These are phyloP conservation scores for Suhomyces wounanorum DNA, from an alignment of 1,139 yeast species.

Conservation along the genomic window DNA sequence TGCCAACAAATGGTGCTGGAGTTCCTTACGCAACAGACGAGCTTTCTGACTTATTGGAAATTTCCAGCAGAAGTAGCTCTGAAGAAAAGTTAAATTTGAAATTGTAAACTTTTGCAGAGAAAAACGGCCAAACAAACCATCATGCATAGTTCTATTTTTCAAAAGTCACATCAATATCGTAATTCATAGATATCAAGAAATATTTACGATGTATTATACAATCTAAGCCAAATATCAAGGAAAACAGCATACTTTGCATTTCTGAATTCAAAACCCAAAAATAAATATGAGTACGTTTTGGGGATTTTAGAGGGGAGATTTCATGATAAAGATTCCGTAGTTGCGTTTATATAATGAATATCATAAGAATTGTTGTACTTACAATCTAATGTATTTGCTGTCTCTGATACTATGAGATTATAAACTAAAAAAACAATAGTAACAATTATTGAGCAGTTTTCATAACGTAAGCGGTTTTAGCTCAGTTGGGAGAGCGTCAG, in stretches of 20 bases:
- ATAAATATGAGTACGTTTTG: too few relatives aligned
- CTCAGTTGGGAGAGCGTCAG: slow-evolving; percentile 37
- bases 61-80: slow-evolving; percentile 33
- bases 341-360: too few relatives aligned
- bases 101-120: slow-evolving; percentile 12
- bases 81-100: slow-evolving; percentile 44
- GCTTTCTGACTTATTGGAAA: slow-evolving; percentile 20
- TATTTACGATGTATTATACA: not conserved
- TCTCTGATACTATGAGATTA: too few relatives aligned
- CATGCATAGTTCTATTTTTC: not conserved
- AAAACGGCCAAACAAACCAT: not conserved
- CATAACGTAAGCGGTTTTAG: slow-evolving; percentile 12
- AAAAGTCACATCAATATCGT: not conserved
- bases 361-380: too few relatives aligned
- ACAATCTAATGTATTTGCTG: too few relatives aligned
- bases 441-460: not conserved
- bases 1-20: slow-evolving; percentile 5
- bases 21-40: slow-evolving; percentile 3
- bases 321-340: too few relatives aligned
- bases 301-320: too few relatives aligned
- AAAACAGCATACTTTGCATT: too few relatives aligned
- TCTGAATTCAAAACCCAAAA: too few relatives aligned
- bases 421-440: not conserved
- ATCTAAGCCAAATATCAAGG: not conserved
- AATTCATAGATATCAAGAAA: not conserved